Evolutionary conservation across 257 asterid genomes (phyloP), one percentile per base, ranked within the genome.

Genomic region (Solanum bulbocastanum): DNA sequence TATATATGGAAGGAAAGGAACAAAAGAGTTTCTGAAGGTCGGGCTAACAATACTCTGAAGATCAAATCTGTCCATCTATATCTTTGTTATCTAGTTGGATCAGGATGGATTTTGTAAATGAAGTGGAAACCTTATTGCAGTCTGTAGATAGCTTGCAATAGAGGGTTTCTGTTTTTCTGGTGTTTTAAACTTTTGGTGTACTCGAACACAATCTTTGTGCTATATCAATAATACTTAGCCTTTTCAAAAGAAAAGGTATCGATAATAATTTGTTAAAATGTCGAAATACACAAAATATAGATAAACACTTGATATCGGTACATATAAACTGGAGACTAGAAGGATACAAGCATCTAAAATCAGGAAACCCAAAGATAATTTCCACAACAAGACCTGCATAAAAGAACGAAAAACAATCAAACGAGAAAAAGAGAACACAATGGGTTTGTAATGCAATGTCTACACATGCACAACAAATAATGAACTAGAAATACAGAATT

Each of bases 301-400:
- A 82, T 30, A 30, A 30, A 30, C 40, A 20, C 44, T 46, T 30
- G 68, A 46, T 44, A 46, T 30, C 0, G 40, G 69, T 49, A 16
- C 22, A 16, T 18, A 82, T 49, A 40, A 82, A 52, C 20, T 32
- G 8, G 71, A 32, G 22, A 81, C 27, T 23, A 82, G 73, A 87
- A 37, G 98, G 99, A 96, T 96, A 96, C 99, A 96, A 88, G 94
- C 79, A 91, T 96, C 99, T 89, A 96, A 88, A 46, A 92, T 33
- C 46, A 94, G 89, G 85, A 90, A 94, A 3, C 88, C 94, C 84
- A 91, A 44, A 25, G 84, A 85, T 66, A 88, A 91, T 86, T 94
- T 94, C 98, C 97, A 95, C 85, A 93, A 76, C 83, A 93, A 88
- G 84, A 93, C 90, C 99, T 96, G 96, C 92, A 88, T 60, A 90